Base-by-base conservation (phyloP, 768 basidiomycete genomes). In the Cystofilobasidium capitatum region DNA sequence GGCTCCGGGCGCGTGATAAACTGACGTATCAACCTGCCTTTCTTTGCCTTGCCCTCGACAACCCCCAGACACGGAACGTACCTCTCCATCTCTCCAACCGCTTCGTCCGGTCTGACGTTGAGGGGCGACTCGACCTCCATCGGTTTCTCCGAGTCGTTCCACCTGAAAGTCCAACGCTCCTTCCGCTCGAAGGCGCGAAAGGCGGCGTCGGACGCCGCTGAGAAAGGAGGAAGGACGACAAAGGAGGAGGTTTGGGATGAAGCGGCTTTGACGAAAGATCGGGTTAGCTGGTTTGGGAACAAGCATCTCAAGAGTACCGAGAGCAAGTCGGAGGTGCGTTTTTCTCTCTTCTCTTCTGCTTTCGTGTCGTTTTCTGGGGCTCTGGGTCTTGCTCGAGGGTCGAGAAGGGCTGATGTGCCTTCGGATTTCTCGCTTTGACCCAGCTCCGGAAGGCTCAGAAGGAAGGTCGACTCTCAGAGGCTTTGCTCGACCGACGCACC, bases 61-160 rank as follows among this genome's bases (percentile, higher is more conserved):
- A 75, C 85, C 86, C 84, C 86, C 76, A 81, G 89, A 13, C 92
- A 93, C 73, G 89, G 91, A 74, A 93, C 87, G 74, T 92, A 89
- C 76, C 82, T 96, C 51, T 77, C 84, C 61, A 79, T 93, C 49
- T 91, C 94, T 72, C 89, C 92, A 73, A 85, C 88, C 35, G 90
- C 91, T 10, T 90, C 91, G 26, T 90, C 90, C 1, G 77, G 83
- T 44, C 76, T 93, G 63, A 82, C 86, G 64, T 79, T 94, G 40
- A 81, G 91, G 62, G 89, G 87, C 13, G 91, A 96, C 74, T 87
- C 85, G 70, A 89, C 91, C 62, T 85, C 85, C 70, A 86, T 90
- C 33, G 91, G 88, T 5, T 91, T 91, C 74, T 79, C 81, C 57
- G 91, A 94, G 74, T 82, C 89, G 16, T 96, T 91, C 76, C 88